These are phyloP conservation scores for Tricholoma hemisulphureum DNA, from an alignment of 768 basidiomycete species.

Conservation along the genomic window DNA sequence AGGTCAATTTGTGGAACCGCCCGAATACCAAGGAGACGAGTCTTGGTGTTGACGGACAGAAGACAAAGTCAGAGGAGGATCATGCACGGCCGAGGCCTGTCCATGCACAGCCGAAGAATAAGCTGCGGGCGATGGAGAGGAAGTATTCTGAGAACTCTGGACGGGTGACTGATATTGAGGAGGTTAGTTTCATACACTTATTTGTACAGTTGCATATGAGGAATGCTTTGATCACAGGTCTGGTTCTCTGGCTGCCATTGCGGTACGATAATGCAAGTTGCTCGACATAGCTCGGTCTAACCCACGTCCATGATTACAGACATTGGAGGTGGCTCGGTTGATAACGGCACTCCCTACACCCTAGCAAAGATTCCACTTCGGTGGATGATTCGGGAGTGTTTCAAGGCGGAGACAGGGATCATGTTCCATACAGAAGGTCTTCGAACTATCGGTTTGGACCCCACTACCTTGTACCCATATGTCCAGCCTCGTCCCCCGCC, in stretches of 20 bases:
- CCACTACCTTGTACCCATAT: slow-evolving; percentile 33
- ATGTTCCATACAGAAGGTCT: slow-evolving; percentile 52
- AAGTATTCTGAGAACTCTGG: slow-evolving; percentile 20
- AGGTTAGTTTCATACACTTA: slow-evolving; percentile 18
- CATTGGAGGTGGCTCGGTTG: slow-evolving; percentile 33
- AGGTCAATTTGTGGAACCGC: slow-evolving; percentile 37
- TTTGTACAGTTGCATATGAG: too few species aligned
- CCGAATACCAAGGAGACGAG: slow-evolving; percentile 29
- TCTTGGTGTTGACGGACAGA: slow-evolving; percentile 23
- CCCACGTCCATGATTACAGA: slow-evolving; percentile 13
- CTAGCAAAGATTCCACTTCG: slow-evolving; percentile 56
- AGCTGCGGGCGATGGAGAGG: slow-evolving; percentile 21
- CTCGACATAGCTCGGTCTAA: not conserved
- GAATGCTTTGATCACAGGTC: slow-evolving; percentile 21
- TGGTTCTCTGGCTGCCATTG: slow-evolving; percentile 49
- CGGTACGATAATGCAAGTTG: slow-evolving; percentile 17
- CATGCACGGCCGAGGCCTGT: not conserved
- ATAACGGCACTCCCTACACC: slow-evolving; percentile 43
- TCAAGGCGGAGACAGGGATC: slow-evolving; percentile 59
- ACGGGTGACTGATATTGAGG: slow-evolving; percentile 38
- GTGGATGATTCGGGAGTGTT: slow-evolving; percentile 76
- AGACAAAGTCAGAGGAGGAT: slow-evolving; percentile 4
- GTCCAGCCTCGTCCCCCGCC: slow-evolving; percentile 33
- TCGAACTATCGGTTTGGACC: slow-evolving; percentile 41
- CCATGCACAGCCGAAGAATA: slow-evolving; percentile 4